These are phyloP conservation scores for Gilbertella persicaria DNA, from an alignment of 371 early-diverging fungal genomes.

Conservation along the genomic window DNA sequence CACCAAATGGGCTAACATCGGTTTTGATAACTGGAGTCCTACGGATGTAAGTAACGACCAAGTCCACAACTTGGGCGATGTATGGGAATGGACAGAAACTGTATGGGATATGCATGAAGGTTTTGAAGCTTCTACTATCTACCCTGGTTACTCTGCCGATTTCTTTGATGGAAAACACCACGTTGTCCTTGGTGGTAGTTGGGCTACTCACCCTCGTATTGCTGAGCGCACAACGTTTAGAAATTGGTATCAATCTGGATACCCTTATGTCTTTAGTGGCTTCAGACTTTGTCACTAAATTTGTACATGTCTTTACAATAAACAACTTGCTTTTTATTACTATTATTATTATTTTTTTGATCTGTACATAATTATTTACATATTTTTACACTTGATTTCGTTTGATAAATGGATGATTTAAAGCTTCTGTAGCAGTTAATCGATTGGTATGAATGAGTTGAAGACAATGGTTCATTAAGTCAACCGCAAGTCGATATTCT, in stretches of 20 bases:
- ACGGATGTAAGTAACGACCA: constrained; percentile 35
- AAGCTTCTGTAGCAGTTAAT: constrained; percentile 62
- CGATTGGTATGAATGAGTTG: constrained; percentile 49
- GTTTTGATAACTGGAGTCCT: constrained; percentile 68
- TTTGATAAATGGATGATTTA: constrained; percentile 57
- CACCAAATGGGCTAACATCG: constrained; percentile 53
- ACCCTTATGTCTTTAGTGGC: constrained; percentile 79
- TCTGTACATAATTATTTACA: background rate
- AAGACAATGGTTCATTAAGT: constrained; percentile 50
- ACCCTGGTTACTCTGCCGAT: constrained; percentile 89
- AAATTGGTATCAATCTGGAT: constrained; percentile 90
- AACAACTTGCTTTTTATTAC: constrained; percentile 1
- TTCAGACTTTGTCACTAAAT: constrained; percentile 59
- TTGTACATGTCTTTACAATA: background rate
- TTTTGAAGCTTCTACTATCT: constrained; percentile 64
- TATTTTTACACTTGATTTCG: no score
- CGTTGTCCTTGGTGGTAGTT: constrained; percentile 81
- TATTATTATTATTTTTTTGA: no score
- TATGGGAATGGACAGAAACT: constrained; percentile 88
- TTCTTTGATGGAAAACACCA: constrained; percentile 90
- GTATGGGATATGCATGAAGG: constrained; percentile 58
- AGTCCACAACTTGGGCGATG: constrained; percentile 60
- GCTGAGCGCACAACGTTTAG: constrained; percentile 72
- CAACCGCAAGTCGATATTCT: constrained; percentile 36
- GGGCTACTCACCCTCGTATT: constrained; percentile 85